Base-by-base conservation (phyloP, 768 basidiomycete species). In the Serendipita vermifera region DNA sequence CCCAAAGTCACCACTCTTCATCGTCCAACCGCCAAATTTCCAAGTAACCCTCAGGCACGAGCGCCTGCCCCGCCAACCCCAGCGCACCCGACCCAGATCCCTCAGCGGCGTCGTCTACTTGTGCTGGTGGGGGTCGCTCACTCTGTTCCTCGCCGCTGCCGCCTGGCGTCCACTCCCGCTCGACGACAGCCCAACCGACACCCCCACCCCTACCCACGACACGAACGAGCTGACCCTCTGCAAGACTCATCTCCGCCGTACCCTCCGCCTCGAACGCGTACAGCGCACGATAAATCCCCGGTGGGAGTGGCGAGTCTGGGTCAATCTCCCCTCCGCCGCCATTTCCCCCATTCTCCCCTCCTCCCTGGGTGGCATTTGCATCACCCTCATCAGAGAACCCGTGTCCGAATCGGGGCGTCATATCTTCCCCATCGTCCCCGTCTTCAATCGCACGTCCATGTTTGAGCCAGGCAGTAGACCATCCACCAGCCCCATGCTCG, bases 201-300 rank as follows among this genome's bases (percentile, higher is more conserved):
- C 85, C 85, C 0, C 86, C 85, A 3, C 86, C 85, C 46, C 85
- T 64, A 7, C 85, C 85, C 2, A 87, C 67, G 26, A 88, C 85
- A 2, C 73, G 72, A 13, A 91, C 81, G 43, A 85, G 60, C 69
- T 90, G 85, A 41, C 82, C 88, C 67, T 87, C 85, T 60, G 74
- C 78, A 55, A 91, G 68, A 39, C 72, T 73, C 85, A 90, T 87
- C 77, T 92, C 89, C 32, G 85, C 83, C 15, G 78, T 79, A 1
- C 86, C 83, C 62, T 89, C 85, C 0, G 85, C 83, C 58, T 82
- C 80, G 60, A 92, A 90, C 3, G 80, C 73, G 60, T 83, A 91
- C 66, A 87, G 11, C 5, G 88, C 86, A 14, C 82, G 78, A 63
- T 91, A 91, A 1, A 84, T 58, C 0, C 88, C 88, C 0, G 87